These are phyloP conservation scores for Fusarium sarcochroum DNA, from an alignment of 2,329 filamentous ascomycete species.

Conservation along the genomic window DNA sequence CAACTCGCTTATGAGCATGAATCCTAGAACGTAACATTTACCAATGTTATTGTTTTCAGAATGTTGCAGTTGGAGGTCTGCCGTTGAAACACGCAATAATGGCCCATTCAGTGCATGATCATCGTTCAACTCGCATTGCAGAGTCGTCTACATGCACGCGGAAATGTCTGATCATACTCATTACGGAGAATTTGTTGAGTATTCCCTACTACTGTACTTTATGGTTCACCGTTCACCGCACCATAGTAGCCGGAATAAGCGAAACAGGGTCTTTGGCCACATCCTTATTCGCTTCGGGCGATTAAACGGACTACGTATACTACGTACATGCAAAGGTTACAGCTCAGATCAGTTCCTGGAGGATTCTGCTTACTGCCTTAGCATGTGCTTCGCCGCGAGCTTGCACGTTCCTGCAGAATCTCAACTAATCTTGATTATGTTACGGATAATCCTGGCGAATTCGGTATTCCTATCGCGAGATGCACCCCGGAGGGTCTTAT, in stretches of 20 bases:
- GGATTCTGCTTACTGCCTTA: background rate
- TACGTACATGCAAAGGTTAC: background rate
- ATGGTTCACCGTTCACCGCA: slow-evolving; percentile 5
- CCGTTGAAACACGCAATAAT: background rate
- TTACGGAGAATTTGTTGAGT: background rate
- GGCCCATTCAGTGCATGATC: background rate
- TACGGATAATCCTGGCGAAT: slow-evolving; percentile 2
- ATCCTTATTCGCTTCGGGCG: background rate
- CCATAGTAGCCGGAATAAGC: background rate
- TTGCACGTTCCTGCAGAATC: background rate
- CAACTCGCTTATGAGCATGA: background rate
- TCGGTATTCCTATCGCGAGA: slow-evolving; percentile 1
- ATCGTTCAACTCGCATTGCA: background rate
- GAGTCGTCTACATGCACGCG: background rate
- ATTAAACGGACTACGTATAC: background rate
- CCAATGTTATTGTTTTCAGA: background rate
- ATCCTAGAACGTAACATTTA: background rate
- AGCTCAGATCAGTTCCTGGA: background rate
- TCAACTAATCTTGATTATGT: background rate
- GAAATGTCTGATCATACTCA: slow-evolving; percentile 2
- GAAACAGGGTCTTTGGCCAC: background rate
- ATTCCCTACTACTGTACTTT: background rate
- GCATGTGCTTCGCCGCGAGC: background rate
- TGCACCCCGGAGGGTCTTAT: background rate
- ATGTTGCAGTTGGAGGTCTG: slow-evolving; percentile 1